phyloP scores from a whole-genome alignment of 1,139 yeast genomes.

The Kodamaea suecica region DNA sequence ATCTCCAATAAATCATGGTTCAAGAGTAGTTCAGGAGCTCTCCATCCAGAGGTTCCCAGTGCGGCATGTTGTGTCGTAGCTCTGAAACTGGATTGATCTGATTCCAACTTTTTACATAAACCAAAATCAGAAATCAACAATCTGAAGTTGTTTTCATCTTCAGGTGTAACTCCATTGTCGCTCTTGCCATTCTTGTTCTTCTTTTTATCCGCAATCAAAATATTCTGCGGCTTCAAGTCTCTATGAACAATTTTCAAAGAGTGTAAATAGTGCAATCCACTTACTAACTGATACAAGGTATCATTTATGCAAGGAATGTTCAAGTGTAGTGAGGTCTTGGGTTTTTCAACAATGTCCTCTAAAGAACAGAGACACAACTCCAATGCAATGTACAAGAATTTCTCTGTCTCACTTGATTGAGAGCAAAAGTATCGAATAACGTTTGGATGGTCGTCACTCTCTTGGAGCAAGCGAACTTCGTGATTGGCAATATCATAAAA shows the following conservation, averaged over 20 bases:
- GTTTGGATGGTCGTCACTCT: slow-evolving; percentile 95
- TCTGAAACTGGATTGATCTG: slow-evolving; percentile 88
- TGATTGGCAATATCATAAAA: slow-evolving; percentile 95
- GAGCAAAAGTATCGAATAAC: slow-evolving; percentile 92
- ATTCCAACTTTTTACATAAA: slow-evolving; percentile 83
- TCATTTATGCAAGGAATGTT: slow-evolving; percentile 38
- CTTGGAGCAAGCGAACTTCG: slow-evolving; percentile 83
- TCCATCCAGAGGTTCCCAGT: slow-evolving; percentile 94
- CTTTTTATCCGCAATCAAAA: slow-evolving; percentile 69
- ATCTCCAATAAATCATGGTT: slow-evolving; percentile 41
- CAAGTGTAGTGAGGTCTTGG: slow-evolving; percentile 20
- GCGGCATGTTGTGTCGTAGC: slow-evolving; percentile 93
- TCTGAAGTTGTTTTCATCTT: slow-evolving; percentile 36
- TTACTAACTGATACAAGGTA: slow-evolving; percentile 72
- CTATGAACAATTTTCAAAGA: slow-evolving; percentile 91
- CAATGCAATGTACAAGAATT: slow-evolving; percentile 86
- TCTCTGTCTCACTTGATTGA: slow-evolving; percentile 67
- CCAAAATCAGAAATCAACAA: slow-evolving; percentile 94
- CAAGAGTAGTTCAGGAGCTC: slow-evolving; percentile 86
- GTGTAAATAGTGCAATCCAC: slow-evolving; percentile 85
- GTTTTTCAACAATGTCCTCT: slow-evolving; percentile 74
- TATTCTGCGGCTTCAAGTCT: slow-evolving; percentile 94
- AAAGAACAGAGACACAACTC: slow-evolving; percentile 88
- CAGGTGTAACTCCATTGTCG: slow-evolving; percentile 12
- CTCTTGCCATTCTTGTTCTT: slow-evolving; percentile 12